A percentile compares a stretch with the other conserved stretches of the same genome.
These are phyloP conservation scores for Hypoxylon sp. DNA, from an alignment of 2,329 filamentous ascomycete species.

Conservation along the genomic window DNA sequence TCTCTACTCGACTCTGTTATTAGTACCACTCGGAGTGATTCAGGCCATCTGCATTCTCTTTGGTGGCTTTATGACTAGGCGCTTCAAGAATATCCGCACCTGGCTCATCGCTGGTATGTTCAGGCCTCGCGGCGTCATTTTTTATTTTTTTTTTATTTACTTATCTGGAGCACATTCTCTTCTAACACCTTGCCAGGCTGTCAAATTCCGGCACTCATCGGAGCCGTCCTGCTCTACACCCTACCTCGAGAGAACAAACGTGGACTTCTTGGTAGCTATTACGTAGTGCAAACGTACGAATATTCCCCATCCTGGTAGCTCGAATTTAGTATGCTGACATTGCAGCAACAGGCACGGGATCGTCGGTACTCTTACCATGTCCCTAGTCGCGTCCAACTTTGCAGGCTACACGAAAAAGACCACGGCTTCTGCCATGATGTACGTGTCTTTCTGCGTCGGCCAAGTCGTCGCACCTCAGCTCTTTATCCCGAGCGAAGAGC, in stretches of 20 bases:
- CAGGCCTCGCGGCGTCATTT: neutral
- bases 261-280: conserved; percentile 27
- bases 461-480: conserved; percentile 57
- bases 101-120: conserved; percentile 29
- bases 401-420: conserved; percentile 33
- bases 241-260: conserved; percentile 32
- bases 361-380: conserved; percentile 29
- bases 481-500: conserved; percentile 64
- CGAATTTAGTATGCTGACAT: too few relatives aligned
- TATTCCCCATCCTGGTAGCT: too few relatives aligned
- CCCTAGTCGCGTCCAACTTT: conserved; percentile 27
- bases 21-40: conserved; percentile 41
- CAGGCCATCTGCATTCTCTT: conserved; percentile 43
- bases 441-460: conserved; percentile 33
- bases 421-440: conserved; percentile 33
- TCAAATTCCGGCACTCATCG: conserved; percentile 33
- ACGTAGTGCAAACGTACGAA: conserved; percentile 34
- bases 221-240: conserved; percentile 35
- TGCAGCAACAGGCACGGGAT: conserved; percentile 22
- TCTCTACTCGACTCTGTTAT: conserved; percentile 39
- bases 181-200: conserved; percentile 21
- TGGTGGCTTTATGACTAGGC: conserved; percentile 37
- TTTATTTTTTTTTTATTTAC: neutral
- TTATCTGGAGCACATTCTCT: too few relatives aligned
- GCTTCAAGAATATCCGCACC: conserved; percentile 36